Base-by-base conservation (phyloP, 306 rosid genomes). In the Prunus salicina region DNA sequence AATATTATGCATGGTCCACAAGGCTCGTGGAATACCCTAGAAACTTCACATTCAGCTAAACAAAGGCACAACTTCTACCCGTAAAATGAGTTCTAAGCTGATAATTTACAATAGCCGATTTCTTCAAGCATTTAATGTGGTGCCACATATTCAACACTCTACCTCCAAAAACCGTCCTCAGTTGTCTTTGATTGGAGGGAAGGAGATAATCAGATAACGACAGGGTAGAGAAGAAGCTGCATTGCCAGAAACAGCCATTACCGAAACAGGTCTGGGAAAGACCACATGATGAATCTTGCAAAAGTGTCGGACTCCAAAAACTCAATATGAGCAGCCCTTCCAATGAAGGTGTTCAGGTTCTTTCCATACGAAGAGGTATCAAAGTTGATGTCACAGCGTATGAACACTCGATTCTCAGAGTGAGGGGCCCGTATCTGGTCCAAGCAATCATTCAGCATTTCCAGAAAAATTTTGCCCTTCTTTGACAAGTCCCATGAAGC, bases 281-380 rank as follows among this genome's bases (percentile, higher is more conserved):
- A 94, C 98, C 98, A 94, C 88, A 94, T 84, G 78, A 94, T 77
- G 89, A 94, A 88, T 88, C 71, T 90, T 0, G 90, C 95, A 71
- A 89, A 92, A 53, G 83, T 60, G 79, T 94, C 98, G 10, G 97
- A 85, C 81, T 94, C 98, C 76, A 94, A 80, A 72, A 94, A 94
- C 43, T 94, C 98, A 25, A 94, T 88, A 76, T 94, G 98, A 13
- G 98, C 98, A 46, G 97, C 97, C 53, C 98, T 88, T 3, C 98
- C 97, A 0, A 92, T 90, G 71, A 86, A 87, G 52, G 93, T 76
- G 89, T 90, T 86, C 84, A 94, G 80, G 88, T 92, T 94, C 92
- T 92, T 94, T 86, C 96, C 97, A 66, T 89, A 88, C 11, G 93
- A 64, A 15, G 96, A 78, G 25, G 93, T 71, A 79, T 94, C 97